Base-by-base conservation (phyloP, 2,329 filamentous ascomycete species). In the Verticillium zaregamsianum region DNA sequence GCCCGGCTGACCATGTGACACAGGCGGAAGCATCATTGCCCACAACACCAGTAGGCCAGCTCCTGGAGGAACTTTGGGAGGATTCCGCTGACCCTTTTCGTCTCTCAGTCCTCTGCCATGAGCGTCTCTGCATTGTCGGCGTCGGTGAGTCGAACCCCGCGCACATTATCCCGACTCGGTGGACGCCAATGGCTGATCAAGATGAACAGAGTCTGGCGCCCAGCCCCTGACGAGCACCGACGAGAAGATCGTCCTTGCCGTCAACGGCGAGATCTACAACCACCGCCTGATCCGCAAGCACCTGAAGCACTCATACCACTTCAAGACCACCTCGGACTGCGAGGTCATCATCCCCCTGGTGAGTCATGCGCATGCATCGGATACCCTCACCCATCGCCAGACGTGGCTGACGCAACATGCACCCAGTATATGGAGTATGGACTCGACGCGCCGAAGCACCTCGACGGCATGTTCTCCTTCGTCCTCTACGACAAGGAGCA, bases 181-280 rank as follows among this genome's bases (percentile, higher is more conserved):
- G 12, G 15, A 17, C 9, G 28, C 11, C 54, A 31, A 55, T 8
- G 25, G 54, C 54, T 55, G 20, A 55, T 17, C 15, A 17, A 14
- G 9, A 32, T 17, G 9, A 39, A 40, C 75, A 94, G 94, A 98
- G 76, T 94, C 91, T 72, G 95, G 95, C 75, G 94, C 95, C 59
- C 95, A 99, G 80, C 95, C 95, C 66, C 84, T 99, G 68, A 90
- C 94, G 82, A 98, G 93, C 82, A 88, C 92, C 68, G 94, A 98
- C 76, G 90, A 88, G 67, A 90, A 84, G 70, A 89, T 99, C 71
- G 89, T 94, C 66, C 87, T 99, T 64, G 94, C 95, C 67, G 95
- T 98, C 86, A 99, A 99, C 79, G 95, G 95, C 79, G 95, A 99
- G 77, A 99, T 99, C 76, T 99, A 99, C 86, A 99, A 99, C 88